Conservation (phyloP, 1,284 basidiomycete genomes). For the Irpex rosettiformis region DNA sequence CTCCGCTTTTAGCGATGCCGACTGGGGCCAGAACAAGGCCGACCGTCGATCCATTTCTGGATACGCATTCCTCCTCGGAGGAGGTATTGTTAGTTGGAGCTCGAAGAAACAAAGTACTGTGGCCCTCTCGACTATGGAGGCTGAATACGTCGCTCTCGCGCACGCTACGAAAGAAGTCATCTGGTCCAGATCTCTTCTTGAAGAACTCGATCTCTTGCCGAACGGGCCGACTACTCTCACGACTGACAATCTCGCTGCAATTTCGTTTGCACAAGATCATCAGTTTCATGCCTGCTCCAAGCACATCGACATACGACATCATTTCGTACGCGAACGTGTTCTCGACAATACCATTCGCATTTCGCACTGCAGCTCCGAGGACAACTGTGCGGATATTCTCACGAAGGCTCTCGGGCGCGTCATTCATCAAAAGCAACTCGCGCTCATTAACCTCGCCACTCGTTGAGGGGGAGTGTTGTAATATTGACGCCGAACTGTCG, state of each 20-base stretch:
- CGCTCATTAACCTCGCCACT: background rate
- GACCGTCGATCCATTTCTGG: constrained; percentile 33
- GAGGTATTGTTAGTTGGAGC: constrained; percentile 35
- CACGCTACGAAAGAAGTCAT: constrained; percentile 26
- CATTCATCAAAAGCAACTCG: background rate
- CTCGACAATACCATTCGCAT: constrained; percentile 23
- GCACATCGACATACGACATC: constrained; percentile 35
- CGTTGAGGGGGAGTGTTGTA: constrained; percentile 13
- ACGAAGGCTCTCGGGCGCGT: constrained; percentile 32
- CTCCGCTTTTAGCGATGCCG: constrained; percentile 38
- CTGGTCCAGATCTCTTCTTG: constrained; percentile 25
- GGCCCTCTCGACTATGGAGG: constrained; percentile 31
- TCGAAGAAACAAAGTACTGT: constrained; percentile 34
- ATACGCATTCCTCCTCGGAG: constrained; percentile 29
- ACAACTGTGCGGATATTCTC: constrained; percentile 38
- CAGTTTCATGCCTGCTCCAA: constrained; percentile 30
- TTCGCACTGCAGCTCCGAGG: constrained; percentile 24
- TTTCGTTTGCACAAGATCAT: constrained; percentile 29
- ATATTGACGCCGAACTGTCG: background rate
- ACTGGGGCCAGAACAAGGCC: constrained; percentile 8
- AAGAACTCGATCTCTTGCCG: constrained; percentile 16
- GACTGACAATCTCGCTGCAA: background rate
- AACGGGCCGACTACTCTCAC: constrained; percentile 5
- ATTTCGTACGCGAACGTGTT: constrained; percentile 32
- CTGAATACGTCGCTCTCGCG: constrained; percentile 35